Base-by-base conservation (phyloP, 2,329 filamentous ascomycete genomes). In the Fusarium fracticaudum region DNA sequence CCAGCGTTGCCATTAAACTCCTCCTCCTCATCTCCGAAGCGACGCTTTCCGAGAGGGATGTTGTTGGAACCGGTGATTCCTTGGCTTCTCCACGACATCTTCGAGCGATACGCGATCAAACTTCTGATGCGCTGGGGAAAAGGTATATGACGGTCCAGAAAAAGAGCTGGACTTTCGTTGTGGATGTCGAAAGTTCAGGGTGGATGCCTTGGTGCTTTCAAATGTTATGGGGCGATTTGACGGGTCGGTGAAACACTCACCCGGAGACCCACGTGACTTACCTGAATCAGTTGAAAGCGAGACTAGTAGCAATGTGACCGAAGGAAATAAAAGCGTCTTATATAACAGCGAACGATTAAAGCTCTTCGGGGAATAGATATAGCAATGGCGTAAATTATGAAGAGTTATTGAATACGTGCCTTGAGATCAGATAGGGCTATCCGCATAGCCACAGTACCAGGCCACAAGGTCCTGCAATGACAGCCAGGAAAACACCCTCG, bases 61-160 rank as follows among this genome's bases (percentile, higher is more conserved):
- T 98, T 98, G 85, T 99, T 99, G 50, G 97, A 98, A 60, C 96
- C 96, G 26, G 96, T 99, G 82, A 98, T 97, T 78, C 96, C 96
- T 83, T 92, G 90, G 67, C 85, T 90, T 86, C 90, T 87, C 91
- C 91, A 92, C 79, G 91, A 87, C 91, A 92, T 92, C 86, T 54
- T 41, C 31, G 38, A 40, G 10, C 20, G 38, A 38, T 54, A 35
- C 24, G 54, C 43, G 60, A 51, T 67, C 45, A 45, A 50, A 65
- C 41, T 33, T 40, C 41, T 53, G 51, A 72, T 67, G 26, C n/a
- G 44, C 17, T 53, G 8, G 38, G 26, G 37, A 61, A 58, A 67
- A 43, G 50, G 35, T 51, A 50, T 37, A 54, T 12, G 64, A 61
- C 51, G 43, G 44, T 43, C 59, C 60, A 47, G 51, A 64, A 68